Evolutionary conservation across 2,329 filamentous ascomycete species (phyloP).

Genomic region (Aspergillus sp.): DNA sequence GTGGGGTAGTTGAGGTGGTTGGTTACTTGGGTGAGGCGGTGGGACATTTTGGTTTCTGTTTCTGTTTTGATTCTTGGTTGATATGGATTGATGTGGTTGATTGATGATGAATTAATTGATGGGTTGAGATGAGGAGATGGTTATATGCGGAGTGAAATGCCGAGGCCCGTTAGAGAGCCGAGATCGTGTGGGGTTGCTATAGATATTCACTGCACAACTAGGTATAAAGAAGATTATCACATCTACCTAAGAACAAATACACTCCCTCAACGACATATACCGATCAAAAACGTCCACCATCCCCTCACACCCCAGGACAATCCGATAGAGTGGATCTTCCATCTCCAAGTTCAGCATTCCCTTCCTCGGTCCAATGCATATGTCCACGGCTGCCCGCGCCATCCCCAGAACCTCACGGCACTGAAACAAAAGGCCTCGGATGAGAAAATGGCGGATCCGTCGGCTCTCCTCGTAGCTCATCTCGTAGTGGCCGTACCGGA

Average conservation of each 20-base stretch:
- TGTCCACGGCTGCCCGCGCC: conserved; percentile 15
- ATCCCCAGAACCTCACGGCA: conserved; percentile 21
- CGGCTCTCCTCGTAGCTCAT: conserved; percentile 21
- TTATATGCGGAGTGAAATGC: conserved; percentile 7
- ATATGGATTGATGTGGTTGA: conserved; percentile 1
- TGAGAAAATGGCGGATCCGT: conserved; percentile 22
- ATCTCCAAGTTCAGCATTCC: conserved; percentile 3
- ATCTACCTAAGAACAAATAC: conserved; percentile 18
- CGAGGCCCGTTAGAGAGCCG: conserved; percentile 16
- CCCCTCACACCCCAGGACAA: conserved; percentile 24
- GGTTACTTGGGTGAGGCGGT: conserved; percentile 65
- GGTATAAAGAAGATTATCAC: conserved; percentile 8
- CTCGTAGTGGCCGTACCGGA: conserved; percentile 29
- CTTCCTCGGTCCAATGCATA: not conserved
- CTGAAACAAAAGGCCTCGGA: conserved; percentile 22
- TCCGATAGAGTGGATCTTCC: conserved; percentile 20
- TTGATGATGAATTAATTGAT: not conserved
- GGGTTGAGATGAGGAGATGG: not conserved
- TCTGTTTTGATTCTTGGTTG: conserved; percentile 1
- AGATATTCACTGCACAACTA: not conserved
- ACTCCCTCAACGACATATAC: conserved; percentile 19
- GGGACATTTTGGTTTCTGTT: conserved; percentile 32
- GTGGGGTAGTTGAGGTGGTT: conserved; percentile 77
- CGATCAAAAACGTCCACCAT: conserved; percentile 24
- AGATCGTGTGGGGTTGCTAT: conserved; percentile 14